A percentile compares a stretch with the other conserved stretches of the same genome.
Evolutionary conservation across 169 alveolate species (phyloP).

Genomic region (Eimeria nieschulzi): DNA sequence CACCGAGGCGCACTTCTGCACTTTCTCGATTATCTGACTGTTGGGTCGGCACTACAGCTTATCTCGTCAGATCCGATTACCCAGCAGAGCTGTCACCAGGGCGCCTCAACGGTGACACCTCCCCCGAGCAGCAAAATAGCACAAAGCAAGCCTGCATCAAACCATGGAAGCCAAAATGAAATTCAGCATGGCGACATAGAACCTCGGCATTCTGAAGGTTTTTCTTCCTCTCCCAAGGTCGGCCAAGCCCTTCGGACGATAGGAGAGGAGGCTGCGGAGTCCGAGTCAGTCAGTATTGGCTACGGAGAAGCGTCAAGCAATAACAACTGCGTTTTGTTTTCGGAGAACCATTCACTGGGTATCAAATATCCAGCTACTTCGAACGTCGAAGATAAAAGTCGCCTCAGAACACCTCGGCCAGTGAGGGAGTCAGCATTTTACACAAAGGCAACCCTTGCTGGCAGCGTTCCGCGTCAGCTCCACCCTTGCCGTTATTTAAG

Average conservation of each 20-base stretch:
- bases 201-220: not conserved
- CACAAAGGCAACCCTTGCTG: constrained; percentile 31
- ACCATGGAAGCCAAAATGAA: not conserved
- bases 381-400: not conserved
- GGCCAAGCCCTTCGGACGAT: not conserved
- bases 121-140: not conserved
- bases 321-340: not conserved
- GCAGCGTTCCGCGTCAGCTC: constrained; percentile 29
- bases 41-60: constrained; percentile 15
- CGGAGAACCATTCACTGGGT: not conserved
- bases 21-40: constrained; percentile 33
- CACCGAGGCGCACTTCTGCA: constrained; percentile 23
- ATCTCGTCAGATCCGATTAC: not conserved
- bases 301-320: not conserved
- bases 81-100: not conserved
- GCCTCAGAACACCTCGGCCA: too few relatives aligned
- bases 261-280: constrained; percentile 3
- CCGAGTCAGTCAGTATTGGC: not conserved
- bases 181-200: not conserved
- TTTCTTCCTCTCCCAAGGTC: not conserved
- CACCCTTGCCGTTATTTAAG: constrained; percentile 49
- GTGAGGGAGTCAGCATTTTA: not conserved
- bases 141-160: not conserved
- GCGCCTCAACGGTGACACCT: not conserved
- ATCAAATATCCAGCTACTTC: not conserved